Evolutionary conservation across 1,284 basidiomycete genomes (phyloP).

Genomic region (Xanthoconium separans): DNA sequence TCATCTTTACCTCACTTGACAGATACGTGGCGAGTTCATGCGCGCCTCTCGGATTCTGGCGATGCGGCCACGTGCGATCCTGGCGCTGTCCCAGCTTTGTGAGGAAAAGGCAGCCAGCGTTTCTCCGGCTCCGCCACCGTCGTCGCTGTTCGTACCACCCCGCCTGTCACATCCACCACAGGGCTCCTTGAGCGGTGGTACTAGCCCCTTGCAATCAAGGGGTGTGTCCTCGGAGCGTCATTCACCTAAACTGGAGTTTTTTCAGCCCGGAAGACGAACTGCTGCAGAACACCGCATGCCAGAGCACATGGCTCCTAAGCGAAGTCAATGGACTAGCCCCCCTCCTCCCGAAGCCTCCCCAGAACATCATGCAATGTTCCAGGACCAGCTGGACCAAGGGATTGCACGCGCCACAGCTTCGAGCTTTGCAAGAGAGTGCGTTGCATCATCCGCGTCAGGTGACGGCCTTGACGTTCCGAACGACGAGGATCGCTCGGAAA

Average conservation of each 20-base stretch:
- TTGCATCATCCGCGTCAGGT: slow-evolving; percentile 51
- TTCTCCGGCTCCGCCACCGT: slow-evolving; percentile 43
- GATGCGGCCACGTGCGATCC: slow-evolving; percentile 73
- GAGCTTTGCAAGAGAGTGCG: slow-evolving; percentile 51
- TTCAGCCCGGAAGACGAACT: slow-evolving; percentile 39
- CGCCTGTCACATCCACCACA: slow-evolving; percentile 62
- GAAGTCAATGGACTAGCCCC: slow-evolving; percentile 77
- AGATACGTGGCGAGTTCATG: slow-evolving; percentile 99
- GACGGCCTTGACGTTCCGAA: slow-evolving; percentile 58
- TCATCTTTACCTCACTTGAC: slow-evolving; percentile 2
- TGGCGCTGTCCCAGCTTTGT: slow-evolving; percentile 81
- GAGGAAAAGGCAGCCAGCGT: slow-evolving; percentile 64
- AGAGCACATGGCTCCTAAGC: slow-evolving; percentile 77
- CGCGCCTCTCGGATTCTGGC: slow-evolving; percentile 85
- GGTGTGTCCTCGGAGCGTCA: slow-evolving; percentile 44
- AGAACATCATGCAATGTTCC: slow-evolving; percentile 63
- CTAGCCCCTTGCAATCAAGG: slow-evolving; percentile 55
- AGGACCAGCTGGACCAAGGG: slow-evolving; percentile 60
- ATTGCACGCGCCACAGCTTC: slow-evolving; percentile 68
- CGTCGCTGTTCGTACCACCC: slow-evolving; percentile 53
- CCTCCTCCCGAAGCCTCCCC: slow-evolving; percentile 74
- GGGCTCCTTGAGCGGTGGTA: slow-evolving; percentile 65
- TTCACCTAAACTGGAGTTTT: slow-evolving; percentile 50
- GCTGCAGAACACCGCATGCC: slow-evolving; percentile 39
- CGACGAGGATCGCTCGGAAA: slow-evolving; percentile 62